phyloP scores from a whole-genome alignment of 2,329 filamentous ascomycete genomes.

The Colletotrichum siamense region DNA sequence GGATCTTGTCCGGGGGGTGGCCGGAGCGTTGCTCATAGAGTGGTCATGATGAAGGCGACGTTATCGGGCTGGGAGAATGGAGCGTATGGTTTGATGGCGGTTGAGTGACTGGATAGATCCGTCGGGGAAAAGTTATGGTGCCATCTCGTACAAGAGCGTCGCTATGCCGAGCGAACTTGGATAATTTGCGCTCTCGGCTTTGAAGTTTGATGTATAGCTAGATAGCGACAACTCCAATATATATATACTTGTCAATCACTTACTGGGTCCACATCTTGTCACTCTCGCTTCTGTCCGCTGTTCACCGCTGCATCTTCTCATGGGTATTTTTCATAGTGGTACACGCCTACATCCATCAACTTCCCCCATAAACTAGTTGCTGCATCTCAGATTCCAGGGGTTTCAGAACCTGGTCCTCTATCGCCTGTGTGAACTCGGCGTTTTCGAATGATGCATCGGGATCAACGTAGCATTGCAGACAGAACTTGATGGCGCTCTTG shows the following conservation, averaged over 20 bases:
- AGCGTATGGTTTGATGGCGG: not conserved
- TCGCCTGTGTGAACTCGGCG: too few species aligned
- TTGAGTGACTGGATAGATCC: not conserved
- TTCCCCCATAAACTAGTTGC: too few species aligned
- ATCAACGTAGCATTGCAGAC: too few species aligned
- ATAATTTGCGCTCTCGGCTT: constrained; percentile 8
- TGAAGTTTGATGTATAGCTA: constrained; percentile 1
- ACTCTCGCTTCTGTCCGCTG: too few species aligned
- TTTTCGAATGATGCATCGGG: too few species aligned
- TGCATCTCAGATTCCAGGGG: too few species aligned
- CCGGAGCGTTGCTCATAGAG: not conserved
- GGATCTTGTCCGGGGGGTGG: not conserved
- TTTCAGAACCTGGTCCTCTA: too few species aligned
- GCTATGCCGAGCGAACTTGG: not conserved
- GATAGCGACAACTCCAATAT: constrained; percentile 1
- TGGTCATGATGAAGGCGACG: not conserved
- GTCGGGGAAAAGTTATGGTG: not conserved
- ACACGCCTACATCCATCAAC: too few species aligned
- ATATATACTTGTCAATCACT: not conserved
- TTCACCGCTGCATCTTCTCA: too few species aligned
- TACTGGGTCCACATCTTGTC: too few species aligned
- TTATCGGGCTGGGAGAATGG: not conserved
- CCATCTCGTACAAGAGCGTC: not conserved
- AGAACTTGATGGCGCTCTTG: too few species aligned
- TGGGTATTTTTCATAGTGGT: too few species aligned